Conservation (phyloP, 345 rosid genomes). For the Trapa incisa region DNA sequence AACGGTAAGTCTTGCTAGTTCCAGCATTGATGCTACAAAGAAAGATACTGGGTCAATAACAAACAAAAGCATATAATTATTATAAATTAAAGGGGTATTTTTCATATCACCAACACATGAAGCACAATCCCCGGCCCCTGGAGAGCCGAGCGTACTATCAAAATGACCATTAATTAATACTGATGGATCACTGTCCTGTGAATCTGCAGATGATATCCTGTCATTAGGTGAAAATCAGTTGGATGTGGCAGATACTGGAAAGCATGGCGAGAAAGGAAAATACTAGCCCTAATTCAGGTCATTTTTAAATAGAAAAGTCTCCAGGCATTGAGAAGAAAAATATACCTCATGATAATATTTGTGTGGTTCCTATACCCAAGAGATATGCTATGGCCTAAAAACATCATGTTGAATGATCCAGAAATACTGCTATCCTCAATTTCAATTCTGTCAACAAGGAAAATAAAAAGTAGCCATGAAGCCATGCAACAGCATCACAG, state of each 20-base stretch:
- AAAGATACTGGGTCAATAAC: slow-evolving; percentile 1
- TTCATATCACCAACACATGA: slow-evolving; percentile 77
- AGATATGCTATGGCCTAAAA: slow-evolving; percentile 75
- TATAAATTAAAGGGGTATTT: neutral
- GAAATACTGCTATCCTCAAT: slow-evolving; percentile 67
- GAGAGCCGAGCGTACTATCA: slow-evolving; percentile 84
- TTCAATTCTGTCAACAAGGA: slow-evolving; percentile 42
- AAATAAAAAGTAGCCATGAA: neutral
- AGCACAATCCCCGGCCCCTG: slow-evolving; percentile 97
- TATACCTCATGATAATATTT: slow-evolving; percentile 73
- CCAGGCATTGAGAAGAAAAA: neutral
- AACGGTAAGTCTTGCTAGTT: slow-evolving; percentile 63
- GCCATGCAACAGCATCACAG: too few species aligned
- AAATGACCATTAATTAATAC: slow-evolving; percentile 90
- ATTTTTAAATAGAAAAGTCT: neutral
- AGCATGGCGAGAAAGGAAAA: neutral
- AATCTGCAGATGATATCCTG: slow-evolving; percentile 68
- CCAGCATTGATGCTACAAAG: slow-evolving; percentile 79
- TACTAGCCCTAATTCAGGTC: neutral
- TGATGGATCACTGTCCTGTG: slow-evolving; percentile 56
- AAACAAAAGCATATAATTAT: neutral
- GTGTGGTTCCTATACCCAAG: slow-evolving; percentile 84
- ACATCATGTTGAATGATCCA: slow-evolving; percentile 88
- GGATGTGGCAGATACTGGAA: neutral
- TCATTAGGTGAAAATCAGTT: slow-evolving; percentile 14